Base-by-base conservation (phyloP, 805 yeast species). In the Kazachstania viticola region DNA sequence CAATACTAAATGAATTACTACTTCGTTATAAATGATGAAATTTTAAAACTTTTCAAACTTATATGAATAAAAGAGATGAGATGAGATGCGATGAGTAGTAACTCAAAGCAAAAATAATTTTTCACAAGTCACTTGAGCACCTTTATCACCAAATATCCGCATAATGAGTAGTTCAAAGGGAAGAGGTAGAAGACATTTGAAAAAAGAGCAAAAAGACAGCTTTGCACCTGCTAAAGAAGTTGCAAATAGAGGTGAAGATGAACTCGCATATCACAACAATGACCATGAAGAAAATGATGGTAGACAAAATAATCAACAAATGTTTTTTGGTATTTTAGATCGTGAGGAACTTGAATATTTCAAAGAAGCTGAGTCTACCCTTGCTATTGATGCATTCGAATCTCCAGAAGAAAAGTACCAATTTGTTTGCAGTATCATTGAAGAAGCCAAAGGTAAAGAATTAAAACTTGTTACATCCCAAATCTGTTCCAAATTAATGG, bases 381-480 rank as follows among this genome's bases (percentile, higher is more conserved):
- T 88, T 27, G 77, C 85, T 28, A 69, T 84, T 25, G 75, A 85
- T 56, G 79, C 91, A 0, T 83, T 88, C 49, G 81, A 71, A 14
- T 59, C 65, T 13, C 65, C 70, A 4, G 94, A 82, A 33, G 96
- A 87, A 41, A 70, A 76, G 43, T 56, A 54, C 6, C 77, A 79
- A 2, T 85, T 88, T 48, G 75, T 83, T 19, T 56, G 68, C 3
- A 77, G 91, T 45, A 81, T 88, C 2, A 66, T 87, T 42, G 88
- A 79, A 41, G 98, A 91, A 60, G 71, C 85, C 15, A 65, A 69
- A 29, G 95, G 95, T 2, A 85, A 87, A 46, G 97, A 88, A 56
- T 62, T 91, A 44, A 88, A 91, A 56, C 65, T 88, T 25, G 95
- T 81, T 4, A 88, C 95, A 3, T 87, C 88, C 49, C 96, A 87